These are phyloP conservation scores for Tilletia walkeri DNA, from an alignment of 1,284 basidiomycete genomes.

Conservation along the genomic window DNA sequence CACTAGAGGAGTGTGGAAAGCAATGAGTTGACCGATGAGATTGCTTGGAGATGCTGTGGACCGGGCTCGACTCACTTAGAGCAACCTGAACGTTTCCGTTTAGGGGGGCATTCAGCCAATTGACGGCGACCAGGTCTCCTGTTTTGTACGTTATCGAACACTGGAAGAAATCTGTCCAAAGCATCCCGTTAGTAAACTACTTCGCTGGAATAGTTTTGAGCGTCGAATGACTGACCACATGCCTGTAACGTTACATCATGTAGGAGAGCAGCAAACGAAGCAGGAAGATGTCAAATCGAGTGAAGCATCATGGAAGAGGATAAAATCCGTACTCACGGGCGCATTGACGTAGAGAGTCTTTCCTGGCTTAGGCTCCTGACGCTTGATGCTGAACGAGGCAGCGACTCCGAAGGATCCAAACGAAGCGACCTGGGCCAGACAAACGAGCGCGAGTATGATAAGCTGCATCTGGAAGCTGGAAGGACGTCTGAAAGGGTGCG, in stretches of 20 bases:
- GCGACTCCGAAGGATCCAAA: not conserved
- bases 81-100: constrained; percentile 9
- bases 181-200: too few relatives aligned
- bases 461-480: too few relatives aligned
- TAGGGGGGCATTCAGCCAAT: constrained; percentile 7
- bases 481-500: too few relatives aligned
- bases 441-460: not conserved
- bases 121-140: constrained; percentile 11
- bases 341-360: constrained; percentile 6
- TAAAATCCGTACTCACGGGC: not conserved
- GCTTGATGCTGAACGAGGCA: not conserved
- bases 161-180: not conserved
- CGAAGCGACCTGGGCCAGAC: not conserved
- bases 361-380: constrained; percentile 3
- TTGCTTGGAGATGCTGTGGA: too few relatives aligned
- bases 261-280: not conserved
- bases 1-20: not conserved
- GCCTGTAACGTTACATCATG: too few relatives aligned
- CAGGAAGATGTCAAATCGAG: not conserved
- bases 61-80: not conserved
- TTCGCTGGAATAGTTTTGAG: not conserved
- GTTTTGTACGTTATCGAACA: not conserved
- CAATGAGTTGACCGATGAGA: too few relatives aligned
- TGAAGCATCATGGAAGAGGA: too few relatives aligned
- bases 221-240: not conserved